Evolutionary conservation across 106 monocot genomes (phyloP), one percentile per base, ranked within the genome.

Genomic region (Triglochin maritima): DNA sequence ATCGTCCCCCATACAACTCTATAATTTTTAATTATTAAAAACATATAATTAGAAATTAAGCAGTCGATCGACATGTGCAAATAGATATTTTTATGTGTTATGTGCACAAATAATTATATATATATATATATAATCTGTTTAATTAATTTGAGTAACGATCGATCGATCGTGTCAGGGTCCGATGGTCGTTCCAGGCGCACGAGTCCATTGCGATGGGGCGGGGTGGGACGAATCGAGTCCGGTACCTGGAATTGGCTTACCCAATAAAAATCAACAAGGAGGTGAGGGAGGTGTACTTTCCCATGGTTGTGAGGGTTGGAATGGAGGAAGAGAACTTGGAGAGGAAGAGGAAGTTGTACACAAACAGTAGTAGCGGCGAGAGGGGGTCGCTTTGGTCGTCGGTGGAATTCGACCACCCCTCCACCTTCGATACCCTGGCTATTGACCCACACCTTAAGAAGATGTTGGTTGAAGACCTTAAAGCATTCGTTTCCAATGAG

Each of bases 351-450:
- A 70, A 70, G 70, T 76, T 85, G 29, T 85, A 66, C 79, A 85
- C 81, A 43, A 81, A 85, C 70, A 75, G 85, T 47, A 29, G 72
- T 47, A 17, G 63, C 42, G 57, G 69, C 50, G 79, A 78, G 53
- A 14, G 49, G 49, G 72, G 69, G 45, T 59, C 52, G 11, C 56
- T 71, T 46, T 86, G 85, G 85, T 70, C 82, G 12, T 71, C 76
- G 7, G 73, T 67, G n/a, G 44, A 79, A 8, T 86, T 86, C 76
- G 16, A 70, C 5, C 85, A 86, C 73, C 85, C 85, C 0, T 76
- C 82, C 29, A 82, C 79, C n/a, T 82, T 86, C 67, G 82, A 86
- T 48, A 82, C 85, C 47, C 47, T 86, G 46, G 82, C 85, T 44
- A 51, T 86, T 46, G 81, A 82, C 55, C 82, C 79, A 2, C 46